Conservation (phyloP, 2,329 filamentous ascomycete species). For the Nannizzia gypsea region DNA sequence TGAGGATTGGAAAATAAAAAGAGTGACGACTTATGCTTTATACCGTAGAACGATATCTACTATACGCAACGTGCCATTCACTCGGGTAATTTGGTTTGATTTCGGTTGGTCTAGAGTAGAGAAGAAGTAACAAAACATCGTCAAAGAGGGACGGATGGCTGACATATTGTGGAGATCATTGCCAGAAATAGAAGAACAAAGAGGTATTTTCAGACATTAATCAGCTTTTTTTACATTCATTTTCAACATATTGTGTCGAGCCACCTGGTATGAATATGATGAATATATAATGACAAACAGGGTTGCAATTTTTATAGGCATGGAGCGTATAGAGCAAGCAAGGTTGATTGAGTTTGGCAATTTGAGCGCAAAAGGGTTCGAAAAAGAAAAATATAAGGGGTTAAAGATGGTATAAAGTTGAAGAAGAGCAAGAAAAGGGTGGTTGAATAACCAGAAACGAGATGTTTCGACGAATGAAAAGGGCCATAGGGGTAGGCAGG, state of each 20-base stretch:
- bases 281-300: background rate
- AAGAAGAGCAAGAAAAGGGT: background rate
- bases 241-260: background rate
- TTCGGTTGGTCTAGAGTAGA: background rate
- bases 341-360: background rate
- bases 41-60: background rate
- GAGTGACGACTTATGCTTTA: too few species aligned
- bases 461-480: background rate
- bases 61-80: background rate
- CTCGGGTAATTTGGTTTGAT: background rate
- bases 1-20: too few species aligned
- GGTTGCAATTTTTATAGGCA: slow-evolving; percentile 6
- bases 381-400: background rate
- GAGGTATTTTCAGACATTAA: background rate
- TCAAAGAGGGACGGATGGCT: background rate
- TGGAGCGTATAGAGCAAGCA: background rate
- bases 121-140: background rate
- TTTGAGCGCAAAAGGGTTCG: background rate
- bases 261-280: background rate
- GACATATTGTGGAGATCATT: background rate
- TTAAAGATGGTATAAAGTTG: slow-evolving; percentile 5
- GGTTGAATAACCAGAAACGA: background rate
- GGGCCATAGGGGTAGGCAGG: background rate
- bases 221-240: background rate
- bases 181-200: slow-evolving; percentile 4